Conservation (phyloP, 2,329 filamentous ascomycete genomes). For the Emydomyces testavorans region DNA sequence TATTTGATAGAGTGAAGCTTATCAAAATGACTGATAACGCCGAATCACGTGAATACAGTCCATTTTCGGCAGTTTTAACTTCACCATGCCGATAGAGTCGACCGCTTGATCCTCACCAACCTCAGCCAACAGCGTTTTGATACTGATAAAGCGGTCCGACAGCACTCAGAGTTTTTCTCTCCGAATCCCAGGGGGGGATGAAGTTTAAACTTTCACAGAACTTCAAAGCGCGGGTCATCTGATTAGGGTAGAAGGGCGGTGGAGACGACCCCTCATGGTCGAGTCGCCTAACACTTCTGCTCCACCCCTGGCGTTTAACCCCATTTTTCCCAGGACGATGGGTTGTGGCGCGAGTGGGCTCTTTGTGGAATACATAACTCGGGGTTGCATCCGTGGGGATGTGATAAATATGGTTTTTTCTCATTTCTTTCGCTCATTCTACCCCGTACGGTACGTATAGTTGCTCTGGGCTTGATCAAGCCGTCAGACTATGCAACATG, state of each 20-base stretch:
- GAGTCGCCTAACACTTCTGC: too few relatives aligned
- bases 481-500: not conserved
- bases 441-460: not conserved
- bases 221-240: not conserved
- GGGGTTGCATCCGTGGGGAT: not conserved
- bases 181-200: too few relatives aligned
- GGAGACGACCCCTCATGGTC: not conserved
- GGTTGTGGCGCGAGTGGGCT: not conserved
- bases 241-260: too few relatives aligned
- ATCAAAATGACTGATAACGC: not conserved
- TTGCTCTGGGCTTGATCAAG: not conserved
- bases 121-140: not conserved
- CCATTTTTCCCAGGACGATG: not conserved
- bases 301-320: too few relatives aligned
- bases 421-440: not conserved
- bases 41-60: not conserved
- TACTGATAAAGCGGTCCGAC: not conserved
- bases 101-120: not conserved
- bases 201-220: not conserved
- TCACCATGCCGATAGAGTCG: not conserved
- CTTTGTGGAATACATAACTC: slow-evolving; percentile 4
- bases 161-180: not conserved
- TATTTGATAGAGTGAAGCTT: not conserved
- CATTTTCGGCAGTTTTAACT: not conserved
- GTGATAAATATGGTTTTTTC: not conserved